Conservation (phyloP, 2,329 filamentous ascomycete genomes). For the Metarhizium brunneum region DNA sequence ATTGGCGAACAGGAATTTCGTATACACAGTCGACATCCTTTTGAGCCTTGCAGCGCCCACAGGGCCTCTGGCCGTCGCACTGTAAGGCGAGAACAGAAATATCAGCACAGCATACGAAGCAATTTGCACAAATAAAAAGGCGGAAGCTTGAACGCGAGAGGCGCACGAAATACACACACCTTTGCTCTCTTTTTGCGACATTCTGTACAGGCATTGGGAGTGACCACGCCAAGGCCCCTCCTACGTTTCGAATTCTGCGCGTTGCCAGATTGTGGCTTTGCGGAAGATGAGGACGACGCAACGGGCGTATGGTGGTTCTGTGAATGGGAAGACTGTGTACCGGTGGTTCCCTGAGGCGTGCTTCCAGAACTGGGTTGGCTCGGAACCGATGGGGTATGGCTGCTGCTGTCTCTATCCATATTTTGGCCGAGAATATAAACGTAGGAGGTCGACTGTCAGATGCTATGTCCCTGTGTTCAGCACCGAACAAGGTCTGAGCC, state of each 20-base stretch:
- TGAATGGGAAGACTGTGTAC: slow-evolving; percentile 13
- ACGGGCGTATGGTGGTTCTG: slow-evolving; percentile 6
- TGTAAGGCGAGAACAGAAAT: slow-evolving; percentile 13
- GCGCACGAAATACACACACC: slow-evolving; percentile 24
- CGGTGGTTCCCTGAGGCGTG: slow-evolving; percentile 22
- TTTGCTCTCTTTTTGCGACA: slow-evolving; percentile 55
- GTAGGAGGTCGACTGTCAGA: neutral
- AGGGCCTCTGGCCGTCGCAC: slow-evolving; percentile 52
- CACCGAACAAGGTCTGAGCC: neutral
- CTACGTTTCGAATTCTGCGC: slow-evolving; percentile 36
- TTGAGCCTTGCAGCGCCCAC: slow-evolving; percentile 44
- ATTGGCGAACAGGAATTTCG: slow-evolving; percentile 53
- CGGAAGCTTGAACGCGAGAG: neutral
- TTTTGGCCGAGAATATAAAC: neutral
- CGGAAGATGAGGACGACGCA: slow-evolving; percentile 9
- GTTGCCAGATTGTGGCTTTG: slow-evolving; percentile 17
- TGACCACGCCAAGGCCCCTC: slow-evolving; percentile 46
- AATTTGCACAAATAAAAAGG: neutral
- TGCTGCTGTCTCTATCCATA: slow-evolving; percentile 24
- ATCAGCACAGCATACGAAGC: neutral
- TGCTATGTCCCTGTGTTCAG: neutral
- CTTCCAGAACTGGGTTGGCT: slow-evolving; percentile 22
- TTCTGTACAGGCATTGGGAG: slow-evolving; percentile 51
- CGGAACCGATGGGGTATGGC: slow-evolving; percentile 17
- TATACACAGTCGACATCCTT: slow-evolving; percentile 49